Evolutionary conservation across 148 eudicot species (phyloP).

Genomic region (Linanthus parryae): DNA sequence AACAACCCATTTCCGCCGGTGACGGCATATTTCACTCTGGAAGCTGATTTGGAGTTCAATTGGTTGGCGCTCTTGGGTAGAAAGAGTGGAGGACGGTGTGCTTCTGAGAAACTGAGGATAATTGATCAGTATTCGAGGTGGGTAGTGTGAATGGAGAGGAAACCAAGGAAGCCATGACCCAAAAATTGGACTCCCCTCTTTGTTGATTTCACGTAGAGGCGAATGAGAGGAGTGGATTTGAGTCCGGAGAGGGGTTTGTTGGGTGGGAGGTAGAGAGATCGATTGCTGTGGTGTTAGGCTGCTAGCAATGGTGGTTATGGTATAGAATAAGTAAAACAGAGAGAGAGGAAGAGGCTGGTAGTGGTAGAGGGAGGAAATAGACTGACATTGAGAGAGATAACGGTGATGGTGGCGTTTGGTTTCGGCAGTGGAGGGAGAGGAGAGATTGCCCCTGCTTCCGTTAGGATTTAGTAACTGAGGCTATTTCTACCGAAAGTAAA

Average conservation of each 20-base stretch:
- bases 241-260: not conserved
- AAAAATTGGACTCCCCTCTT: constrained; percentile 1
- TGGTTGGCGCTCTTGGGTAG: constrained; percentile 47
- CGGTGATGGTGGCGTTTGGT: too few relatives aligned
- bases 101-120: constrained; percentile 58
- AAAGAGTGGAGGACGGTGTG: constrained; percentile 63
- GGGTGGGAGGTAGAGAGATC: too few relatives aligned
- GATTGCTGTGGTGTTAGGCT: too few relatives aligned
- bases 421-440: too few relatives aligned
- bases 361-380: too few relatives aligned
- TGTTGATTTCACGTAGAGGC: constrained; percentile 11
- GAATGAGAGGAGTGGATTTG: not conserved
- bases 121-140: constrained; percentile 41
- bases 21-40: constrained; percentile 47
- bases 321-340: too few relatives aligned
- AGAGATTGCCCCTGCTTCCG: too few relatives aligned
- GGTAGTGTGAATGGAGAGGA: constrained; percentile 80
- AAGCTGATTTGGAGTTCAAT: constrained; percentile 27
- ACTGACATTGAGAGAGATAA: too few relatives aligned
- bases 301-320: too few relatives aligned
- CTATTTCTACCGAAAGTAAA: too few relatives aligned
- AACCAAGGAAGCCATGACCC: constrained; percentile 67
- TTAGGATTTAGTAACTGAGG: too few relatives aligned
- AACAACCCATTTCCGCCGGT: constrained; percentile 82
- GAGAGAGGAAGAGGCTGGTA: too few relatives aligned